Percentiles rank a stretch among this genome's conserved stretches.
phyloP scores from a whole-genome alignment of 371 early-diverging fungal genomes.

The Capillidium rhysosporum region DNA sequence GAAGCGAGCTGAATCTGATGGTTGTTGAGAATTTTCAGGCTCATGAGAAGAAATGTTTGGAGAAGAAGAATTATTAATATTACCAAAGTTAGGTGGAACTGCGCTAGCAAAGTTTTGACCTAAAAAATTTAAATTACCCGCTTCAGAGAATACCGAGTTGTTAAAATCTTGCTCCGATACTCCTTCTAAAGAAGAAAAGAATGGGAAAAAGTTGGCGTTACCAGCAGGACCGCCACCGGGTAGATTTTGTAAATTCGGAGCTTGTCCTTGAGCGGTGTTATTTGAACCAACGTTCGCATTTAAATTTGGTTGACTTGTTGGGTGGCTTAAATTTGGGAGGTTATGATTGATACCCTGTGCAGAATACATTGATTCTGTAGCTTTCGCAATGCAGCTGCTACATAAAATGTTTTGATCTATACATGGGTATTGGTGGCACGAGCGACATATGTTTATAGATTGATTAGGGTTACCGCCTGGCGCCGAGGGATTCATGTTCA shows the following conservation, averaged over 20 bases:
- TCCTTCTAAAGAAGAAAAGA: constrained; percentile 3
- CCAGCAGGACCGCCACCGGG: not conserved
- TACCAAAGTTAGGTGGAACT: constrained; percentile 4
- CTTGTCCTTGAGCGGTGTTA: not conserved
- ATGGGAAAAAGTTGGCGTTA: not conserved
- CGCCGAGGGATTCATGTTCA: no score
- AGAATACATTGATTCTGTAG: not conserved
- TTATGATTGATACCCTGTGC: not conserved
- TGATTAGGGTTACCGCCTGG: no score
- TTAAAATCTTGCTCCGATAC: constrained; percentile 6
- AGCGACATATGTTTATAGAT: not conserved
- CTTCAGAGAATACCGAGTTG: constrained; percentile 2
- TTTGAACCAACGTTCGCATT: not conserved
- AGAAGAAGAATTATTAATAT: constrained; percentile 5
- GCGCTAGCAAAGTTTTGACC: constrained; percentile 3
- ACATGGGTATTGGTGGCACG: constrained; percentile 2
- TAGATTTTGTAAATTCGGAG: not conserved
- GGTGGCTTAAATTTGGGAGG: no score
- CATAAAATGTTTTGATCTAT: not conserved
- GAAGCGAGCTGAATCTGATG: constrained; percentile 4
- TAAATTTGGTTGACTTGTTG: not conserved
- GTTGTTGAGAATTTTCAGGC: constrained; percentile 1
- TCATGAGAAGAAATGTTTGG: constrained; percentile 1
- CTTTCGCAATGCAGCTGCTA: not conserved
- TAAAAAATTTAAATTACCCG: constrained; percentile 5